These are phyloP conservation scores for Arthrobotrys sphaeroides DNA, from an alignment of 2,329 filamentous ascomycete genomes.

Conservation along the genomic window DNA sequence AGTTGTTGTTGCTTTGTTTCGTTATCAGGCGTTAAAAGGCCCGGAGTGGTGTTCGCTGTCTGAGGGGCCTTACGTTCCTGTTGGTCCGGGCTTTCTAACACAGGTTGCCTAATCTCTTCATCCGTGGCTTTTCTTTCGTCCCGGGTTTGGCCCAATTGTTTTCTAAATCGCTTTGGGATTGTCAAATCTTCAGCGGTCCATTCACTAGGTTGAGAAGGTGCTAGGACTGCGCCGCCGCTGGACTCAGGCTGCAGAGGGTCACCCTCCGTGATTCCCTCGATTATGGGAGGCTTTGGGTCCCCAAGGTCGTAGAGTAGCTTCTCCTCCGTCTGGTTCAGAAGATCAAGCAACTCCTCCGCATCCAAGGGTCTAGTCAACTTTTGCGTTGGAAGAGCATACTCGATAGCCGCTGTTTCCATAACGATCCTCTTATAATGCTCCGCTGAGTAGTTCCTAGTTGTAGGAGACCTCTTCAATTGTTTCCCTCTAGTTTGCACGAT, in stretches of 20 bases:
- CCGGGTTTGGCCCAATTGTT: background rate
- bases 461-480: conserved; percentile 10
- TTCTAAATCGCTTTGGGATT: conserved; percentile 14
- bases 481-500: conserved; percentile 37
- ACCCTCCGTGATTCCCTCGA: background rate
- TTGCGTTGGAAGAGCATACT: conserved; percentile 36
- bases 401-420: conserved; percentile 43
- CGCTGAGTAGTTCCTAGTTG: conserved; percentile 18
- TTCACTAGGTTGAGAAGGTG: conserved; percentile 33
- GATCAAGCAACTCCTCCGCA: conserved; percentile 46
- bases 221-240: background rate
- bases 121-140: background rate
- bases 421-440: conserved; percentile 27
- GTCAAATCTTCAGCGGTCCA: conserved; percentile 36
- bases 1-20: conserved; percentile 19
- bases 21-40: conserved; percentile 19
- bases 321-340: conserved; percentile 47
- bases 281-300: conserved; percentile 13
- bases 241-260: background rate
- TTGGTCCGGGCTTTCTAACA: background rate
- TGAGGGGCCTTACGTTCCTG: background rate
- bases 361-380: conserved; percentile 48
- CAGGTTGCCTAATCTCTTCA: background rate
- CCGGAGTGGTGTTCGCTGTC: conserved; percentile 34
- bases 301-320: conserved; percentile 44